Conservation (phyloP, 192 early-diverging fungal species). For the Powellomyces hirtus region DNA sequence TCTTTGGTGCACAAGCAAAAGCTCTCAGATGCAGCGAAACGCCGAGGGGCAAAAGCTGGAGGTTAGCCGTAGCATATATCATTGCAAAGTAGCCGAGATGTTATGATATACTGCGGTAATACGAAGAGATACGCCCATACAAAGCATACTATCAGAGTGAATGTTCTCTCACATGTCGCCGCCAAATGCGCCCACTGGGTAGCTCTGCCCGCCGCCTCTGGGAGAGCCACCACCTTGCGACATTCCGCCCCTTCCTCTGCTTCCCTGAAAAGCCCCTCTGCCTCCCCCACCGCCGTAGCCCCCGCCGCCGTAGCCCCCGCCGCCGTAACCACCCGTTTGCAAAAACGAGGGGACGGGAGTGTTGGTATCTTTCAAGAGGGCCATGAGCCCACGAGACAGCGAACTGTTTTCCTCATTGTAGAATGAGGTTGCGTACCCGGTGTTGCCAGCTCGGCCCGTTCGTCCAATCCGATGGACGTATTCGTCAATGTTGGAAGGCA, state of each 20-base stretch:
- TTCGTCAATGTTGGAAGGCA: slow-evolving; percentile 97
- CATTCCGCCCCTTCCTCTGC: background rate
- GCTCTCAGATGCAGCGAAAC: background rate
- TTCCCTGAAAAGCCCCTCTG: background rate
- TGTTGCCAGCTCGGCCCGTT: slow-evolving; percentile 96
- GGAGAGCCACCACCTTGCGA: background rate
- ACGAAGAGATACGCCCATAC: too few species aligned
- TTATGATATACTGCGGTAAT: too few species aligned
- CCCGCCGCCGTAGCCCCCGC: background rate
- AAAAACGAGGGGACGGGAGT: slow-evolving; percentile 85
- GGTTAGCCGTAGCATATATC: too few species aligned
- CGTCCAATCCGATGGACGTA: slow-evolving; percentile 97
- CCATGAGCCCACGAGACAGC: slow-evolving; percentile 77
- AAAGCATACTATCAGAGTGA: too few species aligned
- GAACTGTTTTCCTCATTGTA: slow-evolving; percentile 85
- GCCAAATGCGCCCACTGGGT: background rate
- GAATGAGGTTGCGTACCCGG: slow-evolving; percentile 92
- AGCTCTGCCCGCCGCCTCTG: background rate
- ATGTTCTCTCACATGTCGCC: too few species aligned
- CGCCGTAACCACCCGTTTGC: slow-evolving; percentile 17
- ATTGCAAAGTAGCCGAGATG: too few species aligned
- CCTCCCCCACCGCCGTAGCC: background rate
- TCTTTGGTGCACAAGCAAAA: slow-evolving; percentile 6
- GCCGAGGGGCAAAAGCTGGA: too few species aligned
- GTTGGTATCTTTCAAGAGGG: slow-evolving; percentile 74